A percentile compares a stretch with the other conserved stretches of the same genome.
Conservation (phyloP, 78 protist species). For the Dictyostelium purpureum region DNA sequence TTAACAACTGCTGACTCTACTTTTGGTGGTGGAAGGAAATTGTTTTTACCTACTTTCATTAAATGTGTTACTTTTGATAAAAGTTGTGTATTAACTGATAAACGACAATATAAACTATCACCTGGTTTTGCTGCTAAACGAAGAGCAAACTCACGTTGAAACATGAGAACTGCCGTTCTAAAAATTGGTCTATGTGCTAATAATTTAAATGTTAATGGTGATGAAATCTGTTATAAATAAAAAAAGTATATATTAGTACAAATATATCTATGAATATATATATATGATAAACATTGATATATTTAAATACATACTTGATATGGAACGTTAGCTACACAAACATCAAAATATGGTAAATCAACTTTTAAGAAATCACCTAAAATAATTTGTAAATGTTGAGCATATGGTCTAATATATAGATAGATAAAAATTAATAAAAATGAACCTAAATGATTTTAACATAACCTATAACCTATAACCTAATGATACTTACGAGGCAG, state of each 20-base stretch:
- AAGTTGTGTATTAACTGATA: constrained; percentile 96
- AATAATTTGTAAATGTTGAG: constrained; percentile 85
- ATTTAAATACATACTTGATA: constrained; percentile 77
- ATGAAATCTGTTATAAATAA: constrained; percentile 91
- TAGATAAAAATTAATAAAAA: neutral
- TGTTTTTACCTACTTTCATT: constrained; percentile 94
- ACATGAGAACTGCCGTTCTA: constrained; percentile 97
- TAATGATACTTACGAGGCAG: constrained; percentile 79
- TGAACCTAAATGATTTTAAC: neutral
- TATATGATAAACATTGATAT: neutral
- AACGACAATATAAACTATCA: constrained; percentile 97
- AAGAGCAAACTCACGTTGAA: constrained; percentile 99
- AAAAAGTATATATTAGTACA: neutral
- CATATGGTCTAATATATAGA: constrained; percentile 48
- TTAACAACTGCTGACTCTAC: constrained; percentile 98
- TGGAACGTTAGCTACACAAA: constrained; percentile 99
- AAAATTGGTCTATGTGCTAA: constrained; percentile 94
- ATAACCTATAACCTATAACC: neutral
- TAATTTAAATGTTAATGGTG: constrained; percentile 98
- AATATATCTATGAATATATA: neutral
- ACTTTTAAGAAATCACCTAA: constrained; percentile 94
- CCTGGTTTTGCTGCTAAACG: constrained; percentile 98
- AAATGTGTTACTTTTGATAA: constrained; percentile 91
- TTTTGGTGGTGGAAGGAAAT: constrained; percentile 99
- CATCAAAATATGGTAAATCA: constrained; percentile 97